Evolutionary conservation across 805 yeast species (phyloP).

Genomic region (Starmera amethionina): DNA sequence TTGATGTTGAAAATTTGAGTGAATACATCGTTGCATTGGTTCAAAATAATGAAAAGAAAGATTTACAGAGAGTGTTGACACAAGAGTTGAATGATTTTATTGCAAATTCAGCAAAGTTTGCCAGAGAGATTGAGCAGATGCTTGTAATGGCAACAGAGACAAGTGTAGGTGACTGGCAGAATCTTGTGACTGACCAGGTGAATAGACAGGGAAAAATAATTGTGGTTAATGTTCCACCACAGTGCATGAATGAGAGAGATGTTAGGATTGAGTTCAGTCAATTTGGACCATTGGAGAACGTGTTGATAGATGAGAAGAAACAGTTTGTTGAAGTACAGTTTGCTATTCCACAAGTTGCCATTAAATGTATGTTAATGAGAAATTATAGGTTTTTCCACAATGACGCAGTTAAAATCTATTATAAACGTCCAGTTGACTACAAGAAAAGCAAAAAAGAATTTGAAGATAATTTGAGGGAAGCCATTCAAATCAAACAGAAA

Average conservation of each 20-base stretch:
- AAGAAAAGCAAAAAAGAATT: slow-evolving; percentile 23
- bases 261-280: slow-evolving; percentile 27
- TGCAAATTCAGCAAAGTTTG: slow-evolving; percentile 16
- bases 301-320: slow-evolving; percentile 19
- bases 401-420: slow-evolving; percentile 38
- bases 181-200: too few relatives aligned
- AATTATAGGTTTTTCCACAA: slow-evolving; percentile 37
- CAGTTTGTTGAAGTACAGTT: slow-evolving; percentile 30
- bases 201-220: slow-evolving; percentile 13
- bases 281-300: slow-evolving; percentile 27
- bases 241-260: slow-evolving; percentile 24
- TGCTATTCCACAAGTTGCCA: slow-evolving; percentile 26
- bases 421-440: slow-evolving; percentile 27
- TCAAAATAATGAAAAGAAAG: slow-evolving; percentile 24
- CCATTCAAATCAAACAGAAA: slow-evolving; percentile 24
- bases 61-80: slow-evolving; percentile 21
- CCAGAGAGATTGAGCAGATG: slow-evolving; percentile 4
- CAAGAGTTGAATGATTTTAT: slow-evolving; percentile 31
- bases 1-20: slow-evolving; percentile 31
- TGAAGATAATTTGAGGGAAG: slow-evolving; percentile 21
- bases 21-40: slow-evolving; percentile 36
- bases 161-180: too few relatives aligned
- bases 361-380: slow-evolving; percentile 28
- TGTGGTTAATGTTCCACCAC: slow-evolving; percentile 34
- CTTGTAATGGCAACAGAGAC: too few relatives aligned